Conservation (phyloP, 768 basidiomycete genomes). For the Mycena alexandri region DNA sequence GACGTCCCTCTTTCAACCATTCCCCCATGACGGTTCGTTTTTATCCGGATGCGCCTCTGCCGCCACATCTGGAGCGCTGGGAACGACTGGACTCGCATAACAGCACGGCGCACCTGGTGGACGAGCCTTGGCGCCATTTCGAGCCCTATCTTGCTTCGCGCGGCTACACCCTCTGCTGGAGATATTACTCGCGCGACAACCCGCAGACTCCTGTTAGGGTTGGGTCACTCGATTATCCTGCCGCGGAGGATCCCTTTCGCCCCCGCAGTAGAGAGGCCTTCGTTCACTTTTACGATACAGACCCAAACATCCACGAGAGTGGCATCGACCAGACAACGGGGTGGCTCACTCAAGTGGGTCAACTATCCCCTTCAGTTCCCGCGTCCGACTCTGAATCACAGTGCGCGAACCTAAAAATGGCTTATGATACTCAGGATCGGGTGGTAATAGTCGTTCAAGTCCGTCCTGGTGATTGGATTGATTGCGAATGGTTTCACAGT, state of each 20-base stretch:
- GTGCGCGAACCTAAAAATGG: conserved; percentile 37
- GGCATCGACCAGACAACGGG: conserved; percentile 37
- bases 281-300: conserved; percentile 20
- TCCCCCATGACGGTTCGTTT: conserved; percentile 9
- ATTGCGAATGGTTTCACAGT: conserved; percentile 8
- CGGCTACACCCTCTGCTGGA: conserved; percentile 37
- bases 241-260: conserved; percentile 26
- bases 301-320: neutral
- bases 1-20: neutral
- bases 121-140: conserved; percentile 35
- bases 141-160: conserved; percentile 32
- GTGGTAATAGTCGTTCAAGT: conserved; percentile 15
- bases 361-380: neutral
- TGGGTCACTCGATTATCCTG: conserved; percentile 10
- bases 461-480: neutral
- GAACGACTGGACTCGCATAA: conserved; percentile 31
- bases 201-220: conserved; percentile 30
- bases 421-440: conserved; percentile 35
- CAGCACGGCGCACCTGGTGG: conserved; percentile 33
- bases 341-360: conserved; percentile 34
- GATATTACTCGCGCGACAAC: conserved; percentile 30
- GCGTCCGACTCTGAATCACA: neutral
- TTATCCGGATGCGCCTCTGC: conserved; percentile 32
- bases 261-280: conserved; percentile 27
- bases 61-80: conserved; percentile 31